These are phyloP conservation scores for Vachellia pachyceras DNA, from an alignment of 306 rosid genomes.

Conservation along the genomic window DNA sequence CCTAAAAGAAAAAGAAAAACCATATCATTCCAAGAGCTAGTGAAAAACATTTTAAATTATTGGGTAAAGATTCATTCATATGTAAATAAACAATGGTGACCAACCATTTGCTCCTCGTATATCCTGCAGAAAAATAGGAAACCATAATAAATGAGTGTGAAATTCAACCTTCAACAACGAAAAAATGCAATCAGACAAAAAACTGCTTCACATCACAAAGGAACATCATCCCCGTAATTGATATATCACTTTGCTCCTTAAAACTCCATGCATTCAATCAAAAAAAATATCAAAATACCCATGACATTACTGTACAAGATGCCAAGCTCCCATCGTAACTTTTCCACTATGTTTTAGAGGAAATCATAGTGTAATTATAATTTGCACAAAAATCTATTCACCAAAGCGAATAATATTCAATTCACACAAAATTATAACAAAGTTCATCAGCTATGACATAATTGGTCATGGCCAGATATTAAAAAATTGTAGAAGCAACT, in stretches of 20 bases:
- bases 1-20: slow-evolving; percentile 10
- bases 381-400: not conserved
- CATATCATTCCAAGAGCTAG: not conserved
- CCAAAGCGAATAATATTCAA: not conserved
- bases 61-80: not conserved
- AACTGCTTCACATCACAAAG: slow-evolving; percentile 38
- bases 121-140: slow-evolving; percentile 54
- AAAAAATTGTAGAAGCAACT: not conserved
- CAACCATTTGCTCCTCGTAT: slow-evolving; percentile 55
- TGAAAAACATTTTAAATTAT: not conserved
- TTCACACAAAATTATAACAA: not conserved
- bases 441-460: not conserved
- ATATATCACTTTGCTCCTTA: not conserved
- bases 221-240: not conserved
- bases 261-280: not conserved
- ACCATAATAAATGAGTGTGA: slow-evolving; percentile 15
- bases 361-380: not conserved
- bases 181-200: not conserved
- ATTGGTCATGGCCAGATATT: not conserved
- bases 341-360: not conserved
- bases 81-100: slow-evolving; percentile 26
- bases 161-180: slow-evolving; percentile 18
- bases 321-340: not conserved
- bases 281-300: not conserved
- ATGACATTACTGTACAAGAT: not conserved